Conservation (phyloP, 345 rosid species). For the Heritiera littoralis region DNA sequence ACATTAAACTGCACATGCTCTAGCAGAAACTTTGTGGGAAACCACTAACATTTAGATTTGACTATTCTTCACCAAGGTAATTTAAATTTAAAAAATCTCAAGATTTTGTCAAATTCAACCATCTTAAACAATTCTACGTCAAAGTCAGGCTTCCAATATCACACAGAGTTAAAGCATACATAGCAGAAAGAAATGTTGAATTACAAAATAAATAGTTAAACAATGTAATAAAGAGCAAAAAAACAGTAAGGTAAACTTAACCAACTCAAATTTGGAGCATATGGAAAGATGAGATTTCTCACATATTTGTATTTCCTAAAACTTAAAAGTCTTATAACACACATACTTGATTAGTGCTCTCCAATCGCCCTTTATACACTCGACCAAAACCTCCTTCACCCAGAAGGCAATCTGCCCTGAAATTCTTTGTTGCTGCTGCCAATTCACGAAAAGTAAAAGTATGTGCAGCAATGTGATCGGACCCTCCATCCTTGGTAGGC, state of each 20-base stretch:
- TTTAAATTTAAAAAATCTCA: background rate
- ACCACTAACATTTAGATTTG: background rate
- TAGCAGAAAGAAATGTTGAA: background rate
- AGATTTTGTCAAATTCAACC: background rate
- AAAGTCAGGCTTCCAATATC: background rate
- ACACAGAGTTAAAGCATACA: background rate
- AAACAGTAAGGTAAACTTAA: background rate
- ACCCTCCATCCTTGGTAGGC: constrained; percentile 45
- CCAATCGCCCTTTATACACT: constrained; percentile 67
- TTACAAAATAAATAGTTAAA: background rate
- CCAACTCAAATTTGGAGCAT: background rate
- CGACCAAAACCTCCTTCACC: constrained; percentile 81
- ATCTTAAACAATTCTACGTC: background rate
- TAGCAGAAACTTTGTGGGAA: background rate
- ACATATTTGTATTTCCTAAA: background rate
- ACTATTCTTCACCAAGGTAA: background rate
- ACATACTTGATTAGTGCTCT: constrained; percentile 60
- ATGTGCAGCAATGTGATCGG: constrained; percentile 57
- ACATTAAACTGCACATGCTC: background rate
- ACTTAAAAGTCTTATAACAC: background rate
- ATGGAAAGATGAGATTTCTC: background rate
- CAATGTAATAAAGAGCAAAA: background rate
- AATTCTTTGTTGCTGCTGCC: constrained; percentile 65
- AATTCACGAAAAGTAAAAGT: constrained; percentile 70
- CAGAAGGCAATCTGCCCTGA: constrained; percentile 63